Evolutionary conservation across 768 basidiomycete genomes (phyloP).

Genomic region (Psilocybe tampanensis): DNA sequence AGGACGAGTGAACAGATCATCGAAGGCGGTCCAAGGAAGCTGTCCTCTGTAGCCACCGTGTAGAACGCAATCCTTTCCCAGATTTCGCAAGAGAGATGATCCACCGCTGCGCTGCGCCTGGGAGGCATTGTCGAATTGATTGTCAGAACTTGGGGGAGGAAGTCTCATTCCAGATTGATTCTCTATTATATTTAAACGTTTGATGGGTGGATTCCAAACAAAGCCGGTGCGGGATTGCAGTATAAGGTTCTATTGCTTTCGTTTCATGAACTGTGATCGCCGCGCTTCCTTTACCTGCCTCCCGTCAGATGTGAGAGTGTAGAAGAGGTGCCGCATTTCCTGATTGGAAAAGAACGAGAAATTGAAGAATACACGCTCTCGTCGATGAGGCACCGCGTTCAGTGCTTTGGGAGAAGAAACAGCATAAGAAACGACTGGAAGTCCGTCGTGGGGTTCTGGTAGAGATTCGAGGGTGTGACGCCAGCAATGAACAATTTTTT

Average conservation of each 20-base stretch:
- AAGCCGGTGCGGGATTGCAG: constrained; percentile 7
- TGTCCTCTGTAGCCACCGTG: constrained; percentile 27
- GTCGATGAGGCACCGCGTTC: no score
- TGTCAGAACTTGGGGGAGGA: constrained; percentile 15
- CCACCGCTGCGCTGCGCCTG: constrained; percentile 9
- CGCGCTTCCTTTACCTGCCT: constrained; percentile 23
- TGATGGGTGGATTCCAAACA: constrained; percentile 13
- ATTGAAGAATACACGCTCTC: no score
- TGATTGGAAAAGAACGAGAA: no score
- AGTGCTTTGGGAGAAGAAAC: no score
- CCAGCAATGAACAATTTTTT: background rate
- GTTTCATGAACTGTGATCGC: constrained; percentile 29
- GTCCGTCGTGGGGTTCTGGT: no score
- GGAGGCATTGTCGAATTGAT: constrained; percentile 7
- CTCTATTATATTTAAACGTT: constrained; percentile 17
- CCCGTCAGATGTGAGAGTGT: constrained; percentile 8
- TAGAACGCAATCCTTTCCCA: constrained; percentile 46
- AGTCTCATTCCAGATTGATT: background rate
- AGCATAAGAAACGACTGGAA: no score
- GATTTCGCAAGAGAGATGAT: constrained; percentile 27
- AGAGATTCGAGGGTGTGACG: no score
- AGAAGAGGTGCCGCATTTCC: background rate
- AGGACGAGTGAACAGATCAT: constrained; percentile 39
- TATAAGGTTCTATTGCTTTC: constrained; percentile 9
- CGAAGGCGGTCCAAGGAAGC: constrained; percentile 46